phyloP scores from a whole-genome alignment of 306 rosid species.

The Corylus americana region DNA sequence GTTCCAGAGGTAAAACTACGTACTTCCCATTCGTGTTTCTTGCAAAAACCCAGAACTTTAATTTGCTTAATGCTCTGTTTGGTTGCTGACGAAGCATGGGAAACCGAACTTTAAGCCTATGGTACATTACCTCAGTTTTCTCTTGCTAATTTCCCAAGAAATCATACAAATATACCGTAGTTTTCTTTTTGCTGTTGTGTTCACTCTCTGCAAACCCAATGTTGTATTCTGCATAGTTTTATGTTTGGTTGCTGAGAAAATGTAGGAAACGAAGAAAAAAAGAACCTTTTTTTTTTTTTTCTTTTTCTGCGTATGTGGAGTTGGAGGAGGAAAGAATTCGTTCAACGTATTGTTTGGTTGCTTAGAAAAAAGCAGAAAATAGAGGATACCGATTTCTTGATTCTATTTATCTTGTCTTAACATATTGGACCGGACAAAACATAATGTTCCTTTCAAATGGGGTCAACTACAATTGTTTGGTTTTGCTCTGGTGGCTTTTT shows the following conservation, averaged over 20 bases:
- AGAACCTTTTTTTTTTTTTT: not conserved
- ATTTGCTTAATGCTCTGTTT: constrained; percentile 7
- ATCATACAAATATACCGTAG: not conserved
- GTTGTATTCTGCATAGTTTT: not conserved
- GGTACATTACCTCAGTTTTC: not conserved
- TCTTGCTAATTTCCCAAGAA: not conserved
- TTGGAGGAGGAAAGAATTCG: not conserved
- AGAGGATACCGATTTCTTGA: not conserved
- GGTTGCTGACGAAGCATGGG: constrained; percentile 9
- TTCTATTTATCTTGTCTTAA: not conserved
- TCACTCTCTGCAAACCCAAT: not conserved
- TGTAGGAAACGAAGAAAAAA: not conserved
- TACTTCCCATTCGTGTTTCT: not conserved
- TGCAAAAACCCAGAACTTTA: constrained; percentile 9
- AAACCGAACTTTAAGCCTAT: not conserved
- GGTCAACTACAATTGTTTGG: not conserved
- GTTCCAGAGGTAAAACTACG: constrained; percentile 57
- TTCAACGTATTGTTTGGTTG: not conserved
- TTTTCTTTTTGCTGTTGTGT: not conserved
- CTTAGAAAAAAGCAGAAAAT: not conserved
- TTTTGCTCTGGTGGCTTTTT: not conserved
- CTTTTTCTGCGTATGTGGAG: not conserved
- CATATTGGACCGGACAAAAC: not conserved
- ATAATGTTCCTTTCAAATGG: not conserved
- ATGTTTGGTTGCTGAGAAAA: not conserved